These are phyloP conservation scores for Botrytis aclada DNA, from an alignment of 2,329 filamentous ascomycete genomes.

Conservation along the genomic window DNA sequence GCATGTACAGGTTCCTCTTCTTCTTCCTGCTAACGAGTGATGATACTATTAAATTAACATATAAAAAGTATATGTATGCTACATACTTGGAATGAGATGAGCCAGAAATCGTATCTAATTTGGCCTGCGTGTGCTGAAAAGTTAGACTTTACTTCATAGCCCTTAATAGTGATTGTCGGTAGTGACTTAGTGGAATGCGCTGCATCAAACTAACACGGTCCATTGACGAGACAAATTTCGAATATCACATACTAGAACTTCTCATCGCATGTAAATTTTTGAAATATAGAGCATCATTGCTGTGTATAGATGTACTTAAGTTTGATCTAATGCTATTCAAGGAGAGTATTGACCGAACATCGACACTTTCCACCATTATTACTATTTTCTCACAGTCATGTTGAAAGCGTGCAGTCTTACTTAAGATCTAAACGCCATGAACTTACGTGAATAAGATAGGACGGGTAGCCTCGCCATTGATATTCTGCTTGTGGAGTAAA, in stretches of 20 bases:
- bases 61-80: background rate
- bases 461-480: background rate
- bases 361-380: background rate
- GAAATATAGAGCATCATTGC: background rate
- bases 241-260: background rate
- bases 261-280: background rate
- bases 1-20: background rate
- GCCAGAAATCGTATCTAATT: background rate
- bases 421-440: background rate
- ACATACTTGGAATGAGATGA: background rate
- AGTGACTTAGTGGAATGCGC: background rate
- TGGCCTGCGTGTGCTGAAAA: background rate
- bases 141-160: background rate
- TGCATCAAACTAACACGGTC: background rate
- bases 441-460: background rate
- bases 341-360: too few species aligned
- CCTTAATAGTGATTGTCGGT: background rate
- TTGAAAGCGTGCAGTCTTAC: background rate
- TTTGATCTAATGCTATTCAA: background rate
- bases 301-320: background rate
- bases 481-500: too few species aligned
- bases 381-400: background rate
- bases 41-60: background rate
- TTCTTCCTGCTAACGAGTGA: background rate
- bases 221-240: background rate